Conservation (phyloP, 495 filamentous ascomycete species). For the Aspergillus ostianus region DNA sequence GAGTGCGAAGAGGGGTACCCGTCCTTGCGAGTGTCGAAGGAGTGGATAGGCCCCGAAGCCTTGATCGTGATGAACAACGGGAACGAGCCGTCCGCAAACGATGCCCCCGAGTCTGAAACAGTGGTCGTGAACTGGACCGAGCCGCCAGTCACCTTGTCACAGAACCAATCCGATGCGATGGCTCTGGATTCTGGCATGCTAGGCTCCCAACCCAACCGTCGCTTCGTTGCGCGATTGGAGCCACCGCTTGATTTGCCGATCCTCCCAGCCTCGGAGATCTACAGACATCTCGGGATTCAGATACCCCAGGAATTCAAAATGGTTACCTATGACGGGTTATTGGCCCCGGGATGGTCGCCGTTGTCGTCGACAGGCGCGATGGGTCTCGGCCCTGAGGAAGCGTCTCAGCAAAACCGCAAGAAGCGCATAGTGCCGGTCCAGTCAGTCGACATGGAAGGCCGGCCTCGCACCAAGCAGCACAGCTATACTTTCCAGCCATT, state of each 20-base stretch:
- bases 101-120: conserved; percentile 18
- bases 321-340: conserved; percentile 64
- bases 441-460: conserved; percentile 35
- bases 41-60: conserved; percentile 39
- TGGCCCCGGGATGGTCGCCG: conserved; percentile 51
- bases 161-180: conserved; percentile 44
- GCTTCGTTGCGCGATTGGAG: conserved; percentile 80
- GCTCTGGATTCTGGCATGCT: conserved; percentile 44
- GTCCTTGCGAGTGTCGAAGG: conserved; percentile 46
- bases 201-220: conserved; percentile 62
- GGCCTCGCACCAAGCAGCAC: conserved; percentile 52
- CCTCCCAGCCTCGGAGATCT: conserved; percentile 63
- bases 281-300: conserved; percentile 57
- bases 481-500: conserved; percentile 68
- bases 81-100: conserved; percentile 24
- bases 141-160: conserved; percentile 48
- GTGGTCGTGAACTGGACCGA: conserved; percentile 47
- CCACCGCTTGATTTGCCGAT: conserved; percentile 78
- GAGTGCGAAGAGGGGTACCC: conserved; percentile 51
- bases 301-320: conserved; percentile 53
- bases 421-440: conserved; percentile 36
- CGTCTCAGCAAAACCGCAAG: conserved; percentile 28
- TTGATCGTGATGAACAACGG: conserved; percentile 25
- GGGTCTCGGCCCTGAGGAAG: conserved; percentile 22
- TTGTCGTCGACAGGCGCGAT: conserved; percentile 23